Base-by-base conservation (phyloP, 73 alveolate genomes). In the Effrenium voratum region DNA sequence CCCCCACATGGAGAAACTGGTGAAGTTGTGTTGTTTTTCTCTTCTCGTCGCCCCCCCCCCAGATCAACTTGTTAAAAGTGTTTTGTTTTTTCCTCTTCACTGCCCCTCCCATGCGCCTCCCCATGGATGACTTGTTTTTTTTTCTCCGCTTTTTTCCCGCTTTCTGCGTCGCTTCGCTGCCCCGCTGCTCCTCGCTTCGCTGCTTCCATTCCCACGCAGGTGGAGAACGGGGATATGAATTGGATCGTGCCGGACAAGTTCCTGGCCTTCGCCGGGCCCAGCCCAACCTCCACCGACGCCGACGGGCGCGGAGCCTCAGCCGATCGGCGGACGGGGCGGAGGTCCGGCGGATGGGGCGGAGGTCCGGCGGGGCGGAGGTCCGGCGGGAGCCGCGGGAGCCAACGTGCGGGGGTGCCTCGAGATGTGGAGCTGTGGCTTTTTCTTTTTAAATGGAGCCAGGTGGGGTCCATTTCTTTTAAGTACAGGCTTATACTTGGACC, bases 231-330 rank as follows among this genome's bases (percentile, higher is more conserved):
- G 43, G 99, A 99, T 45, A 76, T 99, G 99, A 99, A 99, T 59
- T 99, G 99, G 99, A 88, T 99, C 99, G 80, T 99, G 44, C 99
- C 99, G 26, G 93, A 85, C 57, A 98, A 99, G 91, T 91, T 99
- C 94, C 43, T 99, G 76, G 99, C 99, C 73, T 99, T 99, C 70
- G 85, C 98, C 28, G 93, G 99, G 66, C 99, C 99, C 15, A 52
- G 96, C 24, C 91, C 95, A 28, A 57, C 93, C n/a, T 86, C 92
- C 36, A 91, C 98, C 30, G 99, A 90, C 49, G 93, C 93, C 43
- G 99, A 99, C 32, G 99, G 99, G 94, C 50, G 49, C 28, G 44
- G 80, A 30, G 43, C 63, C 8, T n/a, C n/a, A n/a, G n/a, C n/a
- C n/a, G n/a, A n/a, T n/a, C n/a, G n/a, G n/a, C n/a, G n/a, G n/a